Evolutionary conservation across 805 yeast species (phyloP), one percentile per base, ranked within the genome.

Genomic region (Saccharomycopsis schoenii): DNA sequence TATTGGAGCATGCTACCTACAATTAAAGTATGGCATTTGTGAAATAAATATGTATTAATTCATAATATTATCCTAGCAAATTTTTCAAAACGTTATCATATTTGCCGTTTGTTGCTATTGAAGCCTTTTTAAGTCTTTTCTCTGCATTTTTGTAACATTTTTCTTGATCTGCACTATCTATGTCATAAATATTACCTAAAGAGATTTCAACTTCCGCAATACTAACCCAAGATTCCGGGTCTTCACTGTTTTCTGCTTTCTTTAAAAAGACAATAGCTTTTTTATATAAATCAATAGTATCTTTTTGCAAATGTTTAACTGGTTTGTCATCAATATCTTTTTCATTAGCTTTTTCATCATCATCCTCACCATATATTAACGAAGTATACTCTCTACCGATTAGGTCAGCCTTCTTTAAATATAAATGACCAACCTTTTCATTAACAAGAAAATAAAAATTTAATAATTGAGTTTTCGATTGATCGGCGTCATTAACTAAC

Each of bases 171-270:
- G 75, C 73, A 58, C 86, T 77, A 34, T 86, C 90, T 29, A 81
- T 74, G 9, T 85, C 88, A 63, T 80, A 77, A 58, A 91, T 70
- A 67, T 91, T 92, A 15, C 92, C 97, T 66, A 88, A 74, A 15
- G 87, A 82, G 41, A 93, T 89, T 68, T 83, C 76, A 0, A 96
- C 92, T 71, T 93, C 98, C 0, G 97, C 97, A 55, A 88, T 79
- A 68, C 83, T 81, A 12, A 85, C 96, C 89, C 93, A 87, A 4
- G 87, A 77, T 62, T 85, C 86, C 0, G 96, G 96, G 50, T 86
- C 89, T 55, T 85, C 88, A 19, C 82, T 84, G 58, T 83, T 83
- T 70, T 85, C 82, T 0, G 91, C 86, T 60, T 76, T 73, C 60
- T 76, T 72, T 60, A 91, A 75, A 67, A 81, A 81, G 43, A 76